Percentiles rank a stretch among this genome's conserved stretches.
Conservation (phyloP, 352 stramenopile genomes). For the Ophiocytium majus region DNA sequence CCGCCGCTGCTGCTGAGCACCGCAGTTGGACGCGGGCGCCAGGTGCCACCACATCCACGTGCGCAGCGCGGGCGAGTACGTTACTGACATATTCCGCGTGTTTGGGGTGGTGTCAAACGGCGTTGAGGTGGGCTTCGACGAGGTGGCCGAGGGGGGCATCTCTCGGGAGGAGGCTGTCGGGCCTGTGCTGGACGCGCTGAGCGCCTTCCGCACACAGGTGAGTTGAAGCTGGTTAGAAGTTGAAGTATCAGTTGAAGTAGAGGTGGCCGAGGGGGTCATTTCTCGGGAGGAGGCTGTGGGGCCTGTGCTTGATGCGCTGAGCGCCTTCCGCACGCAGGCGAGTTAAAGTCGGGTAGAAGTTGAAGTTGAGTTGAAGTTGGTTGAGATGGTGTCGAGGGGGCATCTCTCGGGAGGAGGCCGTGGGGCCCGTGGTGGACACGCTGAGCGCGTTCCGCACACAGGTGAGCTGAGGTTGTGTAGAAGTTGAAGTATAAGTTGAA, state of each 20-base stretch:
- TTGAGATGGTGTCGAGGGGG: not conserved
- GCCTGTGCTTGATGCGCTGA: conserved; percentile 80
- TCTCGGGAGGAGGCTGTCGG: conserved; percentile 75
- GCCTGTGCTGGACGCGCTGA: conserved; percentile 81
- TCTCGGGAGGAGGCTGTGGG: conserved; percentile 75
- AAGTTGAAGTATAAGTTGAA: too few species aligned
- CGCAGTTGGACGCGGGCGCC: conserved; percentile 62
- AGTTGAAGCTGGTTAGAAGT: too few species aligned
- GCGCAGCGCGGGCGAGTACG: conserved; percentile 74
- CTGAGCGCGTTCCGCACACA: conserved; percentile 76
- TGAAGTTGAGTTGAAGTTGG: too few species aligned
- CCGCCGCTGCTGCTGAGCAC: too few species aligned
- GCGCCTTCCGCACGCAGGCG: conserved; percentile 71
- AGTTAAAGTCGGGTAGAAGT: too few species aligned
- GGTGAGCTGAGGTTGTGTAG: too few species aligned
- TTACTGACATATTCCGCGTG: conserved; percentile 73
- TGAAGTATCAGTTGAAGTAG: too few species aligned
- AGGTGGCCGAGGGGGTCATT: not conserved
- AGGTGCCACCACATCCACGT: conserved; percentile 63
- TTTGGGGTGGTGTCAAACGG: conserved; percentile 32
- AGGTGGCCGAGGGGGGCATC: conserved; percentile 1
- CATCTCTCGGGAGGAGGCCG: conserved; percentile 70
- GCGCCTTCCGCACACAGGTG: conserved; percentile 71
- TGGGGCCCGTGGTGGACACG: conserved; percentile 80
- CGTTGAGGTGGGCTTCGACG: conserved; percentile 28